These are phyloP conservation scores for Phytophthora constricta DNA, from an alignment of 352 stramenopile species.

Conservation along the genomic window DNA sequence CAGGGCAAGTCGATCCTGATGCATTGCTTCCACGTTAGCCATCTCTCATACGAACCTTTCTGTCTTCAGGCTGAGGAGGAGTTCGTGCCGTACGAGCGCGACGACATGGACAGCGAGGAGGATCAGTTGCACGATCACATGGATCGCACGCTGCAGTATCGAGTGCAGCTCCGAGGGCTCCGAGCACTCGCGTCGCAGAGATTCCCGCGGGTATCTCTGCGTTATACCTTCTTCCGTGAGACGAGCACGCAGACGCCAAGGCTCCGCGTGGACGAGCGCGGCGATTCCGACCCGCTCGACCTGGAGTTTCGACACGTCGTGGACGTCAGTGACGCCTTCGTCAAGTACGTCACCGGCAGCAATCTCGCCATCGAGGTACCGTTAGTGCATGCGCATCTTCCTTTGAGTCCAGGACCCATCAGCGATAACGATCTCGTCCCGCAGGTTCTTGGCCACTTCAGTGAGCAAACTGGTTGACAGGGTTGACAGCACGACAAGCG, in stretches of 20 bases:
- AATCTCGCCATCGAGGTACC: constrained; percentile 64
- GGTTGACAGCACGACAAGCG: too few relatives aligned
- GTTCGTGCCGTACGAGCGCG: constrained; percentile 46
- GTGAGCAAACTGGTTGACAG: too few relatives aligned
- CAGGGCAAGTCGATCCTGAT: constrained; percentile 35
- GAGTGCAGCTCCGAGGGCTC: constrained; percentile 37
- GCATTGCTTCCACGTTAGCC: not conserved
- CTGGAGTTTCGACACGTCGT: constrained; percentile 45
- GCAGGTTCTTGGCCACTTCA: too few relatives aligned
- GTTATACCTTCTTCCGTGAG: constrained; percentile 59
- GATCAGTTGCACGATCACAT: constrained; percentile 62
- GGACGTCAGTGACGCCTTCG: constrained; percentile 56
- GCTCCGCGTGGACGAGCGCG: constrained; percentile 19
- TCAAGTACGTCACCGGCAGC: constrained; percentile 55
- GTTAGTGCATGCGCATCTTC: too few relatives aligned
- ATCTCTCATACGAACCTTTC: constrained; percentile 2
- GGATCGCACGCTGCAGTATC: constrained; percentile 59
- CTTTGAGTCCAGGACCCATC: too few relatives aligned
- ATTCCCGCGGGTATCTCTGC: constrained; percentile 46
- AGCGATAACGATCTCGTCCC: too few relatives aligned
- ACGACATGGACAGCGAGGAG: constrained; percentile 45
- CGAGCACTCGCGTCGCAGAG: constrained; percentile 35
- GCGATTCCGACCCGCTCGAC: constrained; percentile 16
- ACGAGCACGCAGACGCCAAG: constrained; percentile 33
- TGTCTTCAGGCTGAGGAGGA: constrained; percentile 17